A percentile compares a stretch with the other conserved stretches of the same genome.
Conservation (phyloP, 2,329 filamentous ascomycete genomes). For the Metarhizium robertsii region DNA sequence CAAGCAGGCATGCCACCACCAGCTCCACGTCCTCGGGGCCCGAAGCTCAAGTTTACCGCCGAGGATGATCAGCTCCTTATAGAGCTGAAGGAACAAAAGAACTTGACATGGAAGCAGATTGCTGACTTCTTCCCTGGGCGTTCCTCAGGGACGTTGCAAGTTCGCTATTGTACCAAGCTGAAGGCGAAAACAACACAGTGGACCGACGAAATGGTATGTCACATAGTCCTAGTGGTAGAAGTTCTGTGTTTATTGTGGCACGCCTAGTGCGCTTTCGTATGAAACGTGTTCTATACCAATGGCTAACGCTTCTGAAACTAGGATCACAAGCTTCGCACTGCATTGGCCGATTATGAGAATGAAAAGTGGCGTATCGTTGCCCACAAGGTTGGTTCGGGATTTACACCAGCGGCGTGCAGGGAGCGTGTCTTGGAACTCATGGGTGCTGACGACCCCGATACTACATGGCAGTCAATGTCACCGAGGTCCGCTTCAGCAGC, state of each 20-base stretch:
- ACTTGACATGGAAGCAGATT: constrained; percentile 95
- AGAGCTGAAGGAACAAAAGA: constrained; percentile 89
- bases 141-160: constrained; percentile 83
- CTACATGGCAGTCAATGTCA: constrained; percentile 48
- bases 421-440: constrained; percentile 63
- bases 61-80: constrained; percentile 85
- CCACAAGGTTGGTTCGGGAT: constrained; percentile 82
- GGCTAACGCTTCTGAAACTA: constrained; percentile 25
- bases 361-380: constrained; percentile 91
- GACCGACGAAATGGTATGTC: constrained; percentile 82
- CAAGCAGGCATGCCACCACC: constrained; percentile 80
- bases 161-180: constrained; percentile 89
- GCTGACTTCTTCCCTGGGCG: constrained; percentile 90
- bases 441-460: constrained; percentile 30
- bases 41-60: constrained; percentile 88
- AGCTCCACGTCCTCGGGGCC: constrained; percentile 70
- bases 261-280: background rate
- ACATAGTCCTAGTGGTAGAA: background rate
- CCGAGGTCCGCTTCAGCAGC: constrained; percentile 27
- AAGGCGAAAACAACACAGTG: constrained; percentile 90
- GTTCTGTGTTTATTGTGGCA: background rate
- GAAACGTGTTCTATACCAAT: background rate
- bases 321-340: constrained; percentile 68
- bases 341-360: constrained; percentile 77
- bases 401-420: constrained; percentile 78